Conservation (phyloP, 2,329 filamentous ascomycete species). For the Fusarium nematophilum region DNA sequence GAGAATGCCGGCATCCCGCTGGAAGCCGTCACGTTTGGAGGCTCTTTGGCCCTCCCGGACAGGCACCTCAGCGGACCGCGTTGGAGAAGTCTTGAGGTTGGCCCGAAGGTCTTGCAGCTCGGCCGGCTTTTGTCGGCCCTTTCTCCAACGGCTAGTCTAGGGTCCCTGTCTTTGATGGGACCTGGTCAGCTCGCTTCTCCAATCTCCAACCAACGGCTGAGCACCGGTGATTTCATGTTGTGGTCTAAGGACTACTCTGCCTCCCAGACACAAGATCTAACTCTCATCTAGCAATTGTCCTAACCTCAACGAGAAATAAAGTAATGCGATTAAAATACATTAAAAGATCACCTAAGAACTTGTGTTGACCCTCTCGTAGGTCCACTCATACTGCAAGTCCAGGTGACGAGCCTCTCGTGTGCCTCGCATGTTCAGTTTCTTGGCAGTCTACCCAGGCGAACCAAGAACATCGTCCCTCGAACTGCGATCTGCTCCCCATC, state of each 20-base stretch:
- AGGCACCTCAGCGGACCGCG: not conserved
- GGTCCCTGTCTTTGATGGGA: not conserved
- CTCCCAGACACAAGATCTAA: no score
- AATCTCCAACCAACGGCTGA: slow-evolving; percentile 3
- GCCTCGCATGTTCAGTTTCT: slow-evolving; percentile 1
- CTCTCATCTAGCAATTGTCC: no score
- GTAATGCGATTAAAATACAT: no score
- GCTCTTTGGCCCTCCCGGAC: not conserved
- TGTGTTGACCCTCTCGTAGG: no score
- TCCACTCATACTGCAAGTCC: no score
- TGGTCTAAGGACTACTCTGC: no score
- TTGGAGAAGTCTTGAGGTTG: not conserved
- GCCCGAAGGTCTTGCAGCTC: not conserved
- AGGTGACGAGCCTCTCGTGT: no score
- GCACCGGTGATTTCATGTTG: no score
- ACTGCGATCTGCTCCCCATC: not conserved
- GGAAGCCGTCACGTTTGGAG: slow-evolving; percentile 13
- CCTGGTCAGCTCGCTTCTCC: not conserved
- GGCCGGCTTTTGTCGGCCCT: slow-evolving; percentile 7
- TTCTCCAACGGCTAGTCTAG: slow-evolving; percentile 1
- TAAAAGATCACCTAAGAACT: no score
- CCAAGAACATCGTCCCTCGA: not conserved
- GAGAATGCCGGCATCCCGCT: slow-evolving; percentile 17
- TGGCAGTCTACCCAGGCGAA: not conserved
- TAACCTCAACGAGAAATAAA: no score